Evolutionary conservation across 1,284 basidiomycete genomes (phyloP).

Genomic region (Malassezia dermatis): DNA sequence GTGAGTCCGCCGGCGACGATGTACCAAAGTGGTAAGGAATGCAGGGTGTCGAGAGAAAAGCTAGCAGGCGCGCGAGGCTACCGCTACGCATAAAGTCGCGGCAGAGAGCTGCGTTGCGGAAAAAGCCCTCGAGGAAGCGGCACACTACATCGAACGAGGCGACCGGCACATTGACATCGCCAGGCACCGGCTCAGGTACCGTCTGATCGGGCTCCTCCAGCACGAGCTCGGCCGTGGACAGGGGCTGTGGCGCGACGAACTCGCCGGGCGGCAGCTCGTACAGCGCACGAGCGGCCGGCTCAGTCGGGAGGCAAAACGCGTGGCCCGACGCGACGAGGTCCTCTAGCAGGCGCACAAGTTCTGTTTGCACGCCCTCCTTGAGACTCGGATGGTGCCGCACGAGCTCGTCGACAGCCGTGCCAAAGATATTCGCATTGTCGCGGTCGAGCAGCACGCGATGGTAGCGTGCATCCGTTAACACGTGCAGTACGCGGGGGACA

Average conservation of each 20-base stretch:
- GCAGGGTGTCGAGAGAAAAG: slow-evolving; percentile 70
- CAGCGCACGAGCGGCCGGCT: slow-evolving; percentile 19
- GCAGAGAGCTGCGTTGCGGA: slow-evolving; percentile 75
- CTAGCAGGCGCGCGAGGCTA: slow-evolving; percentile 65
- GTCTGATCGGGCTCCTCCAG: slow-evolving; percentile 21
- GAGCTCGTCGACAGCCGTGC: slow-evolving; percentile 83
- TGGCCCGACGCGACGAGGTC: slow-evolving; percentile 55
- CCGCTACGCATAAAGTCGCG: slow-evolving; percentile 76
- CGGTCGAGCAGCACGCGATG: slow-evolving; percentile 81
- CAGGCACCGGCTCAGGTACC: slow-evolving; percentile 27
- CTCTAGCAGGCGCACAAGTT: slow-evolving; percentile 55
- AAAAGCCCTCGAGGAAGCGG: slow-evolving; percentile 67
- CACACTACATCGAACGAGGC: slow-evolving; percentile 37
- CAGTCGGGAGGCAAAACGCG: slow-evolving; percentile 45
- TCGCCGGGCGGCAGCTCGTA: slow-evolving; percentile 25
- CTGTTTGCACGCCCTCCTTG: slow-evolving; percentile 64
- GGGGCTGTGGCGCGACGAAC: neutral
- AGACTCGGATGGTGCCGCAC: slow-evolving; percentile 87
- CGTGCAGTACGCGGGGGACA: slow-evolving; percentile 70
- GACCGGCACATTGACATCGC: slow-evolving; percentile 29
- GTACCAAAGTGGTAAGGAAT: slow-evolving; percentile 79
- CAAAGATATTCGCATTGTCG: slow-evolving; percentile 79
- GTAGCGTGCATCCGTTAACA: slow-evolving; percentile 75
- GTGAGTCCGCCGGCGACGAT: slow-evolving; percentile 67
- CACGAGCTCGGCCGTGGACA: neutral